Base-by-base conservation (phyloP, 2,329 filamentous ascomycete species). In the Phoma herbarum region DNA sequence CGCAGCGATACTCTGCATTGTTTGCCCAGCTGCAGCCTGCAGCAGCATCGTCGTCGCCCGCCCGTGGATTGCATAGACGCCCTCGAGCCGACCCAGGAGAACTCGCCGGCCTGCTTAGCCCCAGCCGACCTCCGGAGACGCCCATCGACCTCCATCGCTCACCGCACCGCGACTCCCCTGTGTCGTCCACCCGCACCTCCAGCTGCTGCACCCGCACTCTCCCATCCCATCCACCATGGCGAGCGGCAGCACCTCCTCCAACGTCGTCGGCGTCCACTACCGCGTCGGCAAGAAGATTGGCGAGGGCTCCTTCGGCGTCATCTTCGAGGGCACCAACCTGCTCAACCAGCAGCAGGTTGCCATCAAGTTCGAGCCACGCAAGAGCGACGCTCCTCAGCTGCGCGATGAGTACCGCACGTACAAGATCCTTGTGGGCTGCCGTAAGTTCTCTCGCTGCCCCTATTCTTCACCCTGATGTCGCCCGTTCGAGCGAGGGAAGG, bases 311-410 rank as follows among this genome's bases (percentile, higher is more conserved):
- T 98, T 98, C 75, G 94, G 94, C 84, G 95, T 98, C 71, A 97
- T 98, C 77, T 98, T 98, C 75, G 95, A 98, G 81, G 95, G 95
- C 70, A 98, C 93, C 75, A 99, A 99, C 79, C 86, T 99, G 71
- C 85, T 99, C 79, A 99, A 99, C 85, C 97, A 96, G 81, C 95
- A 98, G 80, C 93, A 97, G 82, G 94, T 99, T 64, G 95, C 95
- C 75, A 99, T 99, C 85, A 99, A 99, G 85, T 99, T 99, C 81
- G 95, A 99, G 90, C 95, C 95, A 60, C 88, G 95, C 71, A 99
- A 99, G 84, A 98, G 94, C 80, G 95, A 99, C 82, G 95, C 95
- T 77, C 95, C 95, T 57, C 95, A 99, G 79, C 83, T 99, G 68
- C 90, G 95, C 79, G 95, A 99, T 85, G 95, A 99, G 79, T 99